These are phyloP conservation scores for Globisporangium sylvaticum DNA, from an alignment of 352 stramenopile genomes.

Conservation along the genomic window DNA sequence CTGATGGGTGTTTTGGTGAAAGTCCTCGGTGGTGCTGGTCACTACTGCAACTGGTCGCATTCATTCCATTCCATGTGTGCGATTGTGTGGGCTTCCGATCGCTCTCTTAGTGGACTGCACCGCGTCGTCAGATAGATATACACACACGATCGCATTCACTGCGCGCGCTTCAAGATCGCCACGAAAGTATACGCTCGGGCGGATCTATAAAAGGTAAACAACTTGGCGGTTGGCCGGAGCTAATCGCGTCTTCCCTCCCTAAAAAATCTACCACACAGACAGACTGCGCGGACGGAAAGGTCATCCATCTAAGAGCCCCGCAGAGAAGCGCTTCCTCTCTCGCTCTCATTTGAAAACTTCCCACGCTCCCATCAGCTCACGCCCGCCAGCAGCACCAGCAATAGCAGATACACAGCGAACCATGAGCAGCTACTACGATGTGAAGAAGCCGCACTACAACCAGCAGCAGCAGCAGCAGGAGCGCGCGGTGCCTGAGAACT, in stretches of 20 bases:
- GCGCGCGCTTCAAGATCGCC: neutral
- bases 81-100: neutral
- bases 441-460: neutral
- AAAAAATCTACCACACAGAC: too few relatives aligned
- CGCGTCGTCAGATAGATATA: too few relatives aligned
- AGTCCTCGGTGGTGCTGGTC: neutral
- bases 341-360: slow-evolving; percentile 2
- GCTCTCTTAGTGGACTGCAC: too few relatives aligned
- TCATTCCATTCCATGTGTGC: neutral
- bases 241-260: neutral
- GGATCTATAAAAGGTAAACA: neutral
- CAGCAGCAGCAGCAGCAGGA: neutral
- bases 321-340: neutral
- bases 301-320: neutral
- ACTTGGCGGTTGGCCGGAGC: neutral
- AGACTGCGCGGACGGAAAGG: neutral
- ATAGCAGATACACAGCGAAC: neutral
- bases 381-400: neutral
- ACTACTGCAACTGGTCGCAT: neutral
- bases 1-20: neutral
- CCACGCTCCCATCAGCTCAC: neutral
- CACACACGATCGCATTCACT: too few relatives aligned
- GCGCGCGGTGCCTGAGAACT: slow-evolving; percentile 10
- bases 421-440: slow-evolving; percentile 1
- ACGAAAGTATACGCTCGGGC: neutral